Conservation (phyloP, 139 green algal genomes). For the Volvox reticuliferus region DNA sequence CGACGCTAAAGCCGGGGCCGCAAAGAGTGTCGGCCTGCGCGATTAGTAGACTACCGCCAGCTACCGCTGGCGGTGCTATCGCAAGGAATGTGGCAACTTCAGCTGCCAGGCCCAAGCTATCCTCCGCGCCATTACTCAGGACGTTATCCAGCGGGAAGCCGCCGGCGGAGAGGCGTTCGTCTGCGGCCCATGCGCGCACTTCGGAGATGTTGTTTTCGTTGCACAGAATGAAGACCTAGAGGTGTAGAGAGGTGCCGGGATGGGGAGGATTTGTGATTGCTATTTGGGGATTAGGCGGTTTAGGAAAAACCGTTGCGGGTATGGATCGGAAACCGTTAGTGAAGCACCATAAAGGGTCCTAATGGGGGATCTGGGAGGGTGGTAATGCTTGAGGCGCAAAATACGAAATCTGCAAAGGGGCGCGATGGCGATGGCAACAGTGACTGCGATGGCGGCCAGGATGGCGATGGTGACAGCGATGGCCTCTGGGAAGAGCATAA, state of each 20-base stretch:
- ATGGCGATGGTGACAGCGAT: too few species aligned
- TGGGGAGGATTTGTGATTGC: too few species aligned
- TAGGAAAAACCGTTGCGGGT: too few species aligned
- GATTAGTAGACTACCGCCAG: constrained; percentile 2
- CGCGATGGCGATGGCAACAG: too few species aligned
- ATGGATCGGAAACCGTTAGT: too few species aligned
- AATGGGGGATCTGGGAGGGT: too few species aligned
- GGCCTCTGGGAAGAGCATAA: too few species aligned
- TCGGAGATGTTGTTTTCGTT: not conserved
- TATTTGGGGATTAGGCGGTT: too few species aligned
- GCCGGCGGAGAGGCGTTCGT: constrained; percentile 10
- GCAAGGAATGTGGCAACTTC: constrained; percentile 17
- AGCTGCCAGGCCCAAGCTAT: constrained; percentile 16
- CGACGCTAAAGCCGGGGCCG: constrained; percentile 44
- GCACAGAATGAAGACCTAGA: constrained; percentile 40
- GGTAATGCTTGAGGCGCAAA: too few species aligned
- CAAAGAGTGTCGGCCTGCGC: constrained; percentile 45
- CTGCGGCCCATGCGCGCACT: constrained; percentile 27
- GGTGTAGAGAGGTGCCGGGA: not conserved
- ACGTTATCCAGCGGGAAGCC: constrained; percentile 25
- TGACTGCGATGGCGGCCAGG: too few species aligned
- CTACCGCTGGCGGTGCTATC: not conserved
- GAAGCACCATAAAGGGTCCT: too few species aligned
- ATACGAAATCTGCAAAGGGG: too few species aligned
- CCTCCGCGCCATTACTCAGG: constrained; percentile 18